Evolutionary conservation across 495 filamentous ascomycete species (phyloP).

Genomic region (Mycothermus thermophilus): DNA sequence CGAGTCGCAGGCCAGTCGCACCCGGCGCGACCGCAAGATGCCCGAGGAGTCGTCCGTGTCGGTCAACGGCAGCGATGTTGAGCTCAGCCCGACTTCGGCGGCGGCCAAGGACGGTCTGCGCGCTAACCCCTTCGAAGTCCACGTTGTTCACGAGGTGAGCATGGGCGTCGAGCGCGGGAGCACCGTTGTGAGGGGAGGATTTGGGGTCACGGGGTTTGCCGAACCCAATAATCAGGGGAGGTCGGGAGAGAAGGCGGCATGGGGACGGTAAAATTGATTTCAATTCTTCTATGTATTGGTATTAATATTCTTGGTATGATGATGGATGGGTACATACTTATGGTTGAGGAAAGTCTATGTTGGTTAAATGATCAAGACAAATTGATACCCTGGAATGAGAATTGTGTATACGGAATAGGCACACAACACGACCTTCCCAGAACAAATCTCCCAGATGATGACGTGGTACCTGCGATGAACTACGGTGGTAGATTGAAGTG

Average conservation of each 20-base stretch:
- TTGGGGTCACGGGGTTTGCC: not conserved
- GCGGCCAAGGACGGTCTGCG: not conserved
- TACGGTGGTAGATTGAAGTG: too few relatives aligned
- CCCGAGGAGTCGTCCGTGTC: not conserved
- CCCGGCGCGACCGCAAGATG: not conserved
- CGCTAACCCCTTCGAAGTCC: constrained; percentile 4
- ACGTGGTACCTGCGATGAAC: too few relatives aligned
- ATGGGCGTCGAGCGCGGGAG: not conserved
- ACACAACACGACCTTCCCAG: too few relatives aligned
- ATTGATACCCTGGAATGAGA: too few relatives aligned
- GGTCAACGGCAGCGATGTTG: constrained; percentile 3
- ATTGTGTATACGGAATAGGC: too few relatives aligned
- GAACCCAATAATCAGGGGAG: not conserved
- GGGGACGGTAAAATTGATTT: too few relatives aligned
- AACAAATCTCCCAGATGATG: too few relatives aligned
- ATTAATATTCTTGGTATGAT: too few relatives aligned
- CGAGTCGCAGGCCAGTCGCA: not conserved
- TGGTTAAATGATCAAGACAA: too few relatives aligned
- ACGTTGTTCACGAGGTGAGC: constrained; percentile 1
- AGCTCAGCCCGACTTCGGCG: not conserved
- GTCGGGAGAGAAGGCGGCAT: not conserved
- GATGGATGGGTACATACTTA: too few relatives aligned
- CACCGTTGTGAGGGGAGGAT: not conserved
- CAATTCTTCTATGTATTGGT: too few relatives aligned
- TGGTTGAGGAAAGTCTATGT: too few relatives aligned